Percentiles rank a stretch among this genome's conserved stretches.
Conservation (phyloP, 2,329 filamentous ascomycete genomes). For the Didymella pomorum region DNA sequence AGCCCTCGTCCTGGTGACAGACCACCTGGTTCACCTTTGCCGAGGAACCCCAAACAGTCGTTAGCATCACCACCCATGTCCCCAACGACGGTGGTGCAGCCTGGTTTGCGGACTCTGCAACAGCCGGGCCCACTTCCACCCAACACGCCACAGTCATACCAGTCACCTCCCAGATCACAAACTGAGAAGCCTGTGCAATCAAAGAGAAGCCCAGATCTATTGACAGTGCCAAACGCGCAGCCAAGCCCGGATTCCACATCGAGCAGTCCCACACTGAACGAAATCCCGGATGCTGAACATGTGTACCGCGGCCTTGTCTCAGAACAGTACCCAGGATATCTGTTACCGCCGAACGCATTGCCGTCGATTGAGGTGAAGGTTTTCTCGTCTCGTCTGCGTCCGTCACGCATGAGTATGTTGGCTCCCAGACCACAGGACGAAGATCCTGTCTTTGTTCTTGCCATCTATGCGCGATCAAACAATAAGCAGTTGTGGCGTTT, state of each 20-base stretch:
- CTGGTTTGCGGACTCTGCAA: conserved; percentile 77
- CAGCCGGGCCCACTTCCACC: conserved; percentile 77
- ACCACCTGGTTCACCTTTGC: conserved; percentile 66
- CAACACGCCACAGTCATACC: conserved; percentile 71
- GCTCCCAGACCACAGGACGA: conserved; percentile 83
- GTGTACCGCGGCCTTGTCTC: conserved; percentile 82
- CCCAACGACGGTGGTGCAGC: conserved; percentile 62
- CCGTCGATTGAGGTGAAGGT: conserved; percentile 86
- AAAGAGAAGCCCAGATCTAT: conserved; percentile 39
- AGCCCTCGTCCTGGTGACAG: conserved; percentile 69
- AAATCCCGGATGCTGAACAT: conserved; percentile 51
- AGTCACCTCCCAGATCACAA: conserved; percentile 58
- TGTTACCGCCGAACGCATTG: conserved; percentile 87
- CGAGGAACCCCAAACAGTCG: conserved; percentile 64
- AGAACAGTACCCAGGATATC: conserved; percentile 84
- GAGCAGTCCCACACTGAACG: conserved; percentile 34
- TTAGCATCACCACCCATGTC: conserved; percentile 74
- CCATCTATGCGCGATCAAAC: conserved; percentile 79
- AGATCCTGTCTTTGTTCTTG: conserved; percentile 92
- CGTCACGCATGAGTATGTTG: conserved; percentile 84
- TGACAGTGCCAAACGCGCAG: conserved; percentile 44
- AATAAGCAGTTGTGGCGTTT: conserved; percentile 87
- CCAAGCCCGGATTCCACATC: conserved; percentile 46
- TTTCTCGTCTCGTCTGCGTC: conserved; percentile 92
- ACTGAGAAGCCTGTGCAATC: conserved; percentile 46